phyloP scores from a whole-genome alignment of 345 rosid genomes.

The Psidium friedrichsthalianum region DNA sequence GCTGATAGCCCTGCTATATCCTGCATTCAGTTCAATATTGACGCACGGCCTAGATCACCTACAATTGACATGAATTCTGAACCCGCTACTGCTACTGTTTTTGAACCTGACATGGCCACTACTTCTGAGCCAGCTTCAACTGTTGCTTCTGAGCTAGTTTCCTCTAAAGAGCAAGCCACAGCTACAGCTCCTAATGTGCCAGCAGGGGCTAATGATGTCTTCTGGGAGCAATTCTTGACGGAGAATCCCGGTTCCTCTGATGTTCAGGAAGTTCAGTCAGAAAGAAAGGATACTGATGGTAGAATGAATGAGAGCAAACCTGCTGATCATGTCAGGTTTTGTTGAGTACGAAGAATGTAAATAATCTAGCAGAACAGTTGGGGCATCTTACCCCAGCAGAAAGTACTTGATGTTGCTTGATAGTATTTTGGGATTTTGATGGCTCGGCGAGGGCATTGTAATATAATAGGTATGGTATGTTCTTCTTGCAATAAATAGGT shows the following conservation, averaged over 20 bases:
- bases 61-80: slow-evolving; percentile 81
- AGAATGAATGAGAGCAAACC: slow-evolving; percentile 34
- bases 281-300: slow-evolving; percentile 48
- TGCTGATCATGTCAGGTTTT: slow-evolving; percentile 37
- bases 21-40: slow-evolving; percentile 37
- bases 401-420: slow-evolving; percentile 32
- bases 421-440: neutral
- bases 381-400: slow-evolving; percentile 79
- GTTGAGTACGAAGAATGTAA: slow-evolving; percentile 59
- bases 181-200: slow-evolving; percentile 23
- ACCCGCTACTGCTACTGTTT: slow-evolving; percentile 9
- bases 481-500: neutral
- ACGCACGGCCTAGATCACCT: slow-evolving; percentile 39
- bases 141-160: slow-evolving; percentile 20
- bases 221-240: slow-evolving; percentile 95
- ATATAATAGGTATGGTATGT: neutral
- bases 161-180: slow-evolving; percentile 16
- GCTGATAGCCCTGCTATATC: slow-evolving; percentile 56
- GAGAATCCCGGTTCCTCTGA: slow-evolving; percentile 86
- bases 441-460: neutral
- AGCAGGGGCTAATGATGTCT: slow-evolving; percentile 74
- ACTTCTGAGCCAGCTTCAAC: slow-evolving; percentile 5
- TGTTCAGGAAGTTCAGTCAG: slow-evolving; percentile 61
- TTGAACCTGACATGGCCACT: neutral
- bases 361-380: slow-evolving; percentile 68